These are phyloP conservation scores for Puccinia hordei DNA, from an alignment of 1,284 basidiomycete species.

Conservation along the genomic window DNA sequence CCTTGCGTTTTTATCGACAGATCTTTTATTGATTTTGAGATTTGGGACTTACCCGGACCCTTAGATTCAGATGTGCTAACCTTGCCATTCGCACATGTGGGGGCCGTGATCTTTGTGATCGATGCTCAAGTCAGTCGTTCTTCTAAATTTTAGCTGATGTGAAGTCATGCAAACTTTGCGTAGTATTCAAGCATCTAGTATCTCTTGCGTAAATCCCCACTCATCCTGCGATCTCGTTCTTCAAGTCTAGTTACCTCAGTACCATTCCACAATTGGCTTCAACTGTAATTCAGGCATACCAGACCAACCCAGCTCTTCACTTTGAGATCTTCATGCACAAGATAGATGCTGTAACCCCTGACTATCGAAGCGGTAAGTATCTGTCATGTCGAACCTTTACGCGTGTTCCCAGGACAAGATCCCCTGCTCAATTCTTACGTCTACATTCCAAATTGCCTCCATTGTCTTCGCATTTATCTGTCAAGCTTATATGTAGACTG, in stretches of 20 bases:
- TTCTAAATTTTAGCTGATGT: background rate
- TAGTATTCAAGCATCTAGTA: background rate
- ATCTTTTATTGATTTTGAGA: constrained; percentile 84
- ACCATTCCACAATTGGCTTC: constrained; percentile 53
- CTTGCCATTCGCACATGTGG: constrained; percentile 53
- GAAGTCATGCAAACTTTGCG: constrained; percentile 6
- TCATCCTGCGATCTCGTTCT: constrained; percentile 42
- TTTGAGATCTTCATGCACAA: constrained; percentile 97
- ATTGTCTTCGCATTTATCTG: constrained; percentile 13
- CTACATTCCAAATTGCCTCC: background rate
- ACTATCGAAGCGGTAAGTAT: constrained; percentile 79
- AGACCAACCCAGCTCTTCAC: constrained; percentile 74
- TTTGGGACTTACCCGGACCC: constrained; percentile 89
- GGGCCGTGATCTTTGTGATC: constrained; percentile 82
- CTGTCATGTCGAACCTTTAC: constrained; percentile 11
- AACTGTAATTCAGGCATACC: constrained; percentile 62
- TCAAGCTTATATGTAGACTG: constrained; percentile 9
- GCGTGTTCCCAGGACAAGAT: constrained; percentile 35
- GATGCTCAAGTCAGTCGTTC: constrained; percentile 76
- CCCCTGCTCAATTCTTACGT: constrained; percentile 30
- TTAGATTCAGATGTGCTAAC: constrained; percentile 54
- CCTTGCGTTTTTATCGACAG: constrained; percentile 61
- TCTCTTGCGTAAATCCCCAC: constrained; percentile 3
- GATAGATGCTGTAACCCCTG: constrained; percentile 85
- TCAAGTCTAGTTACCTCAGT: constrained; percentile 67